Conservation (phyloP, 225 moss, liverwort and hornwort genomes). For the Asterella californica region DNA sequence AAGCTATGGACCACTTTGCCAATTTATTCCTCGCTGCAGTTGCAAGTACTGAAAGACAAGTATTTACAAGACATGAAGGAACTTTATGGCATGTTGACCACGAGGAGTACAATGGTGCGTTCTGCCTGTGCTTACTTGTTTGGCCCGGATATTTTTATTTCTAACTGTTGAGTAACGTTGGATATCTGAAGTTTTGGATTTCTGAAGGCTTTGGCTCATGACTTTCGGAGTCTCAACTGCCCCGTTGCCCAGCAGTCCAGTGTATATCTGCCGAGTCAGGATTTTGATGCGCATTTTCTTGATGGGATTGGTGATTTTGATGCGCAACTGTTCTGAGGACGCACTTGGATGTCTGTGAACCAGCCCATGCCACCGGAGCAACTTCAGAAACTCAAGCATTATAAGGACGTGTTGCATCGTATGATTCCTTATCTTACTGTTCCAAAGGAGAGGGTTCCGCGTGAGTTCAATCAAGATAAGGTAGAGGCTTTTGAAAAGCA, state of each 20-base stretch:
- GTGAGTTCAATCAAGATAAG: constrained; percentile 78
- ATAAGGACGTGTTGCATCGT: constrained; percentile 86
- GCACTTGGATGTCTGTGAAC: neutral
- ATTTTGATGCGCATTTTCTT: neutral
- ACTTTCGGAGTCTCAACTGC: neutral
- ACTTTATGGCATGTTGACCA: constrained; percentile 33
- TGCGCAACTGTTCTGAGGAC: neutral
- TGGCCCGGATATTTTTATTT: too few species aligned
- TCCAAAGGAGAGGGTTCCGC: constrained; percentile 66
- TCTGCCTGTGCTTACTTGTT: neutral
- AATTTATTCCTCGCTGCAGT: constrained; percentile 16
- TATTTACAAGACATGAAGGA: constrained; percentile 52
- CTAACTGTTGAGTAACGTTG: too few species aligned
- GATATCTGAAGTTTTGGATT: too few species aligned
- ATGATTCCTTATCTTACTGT: constrained; percentile 94
- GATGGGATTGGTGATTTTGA: neutral
- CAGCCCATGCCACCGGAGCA: constrained; percentile 97
- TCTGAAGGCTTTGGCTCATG: too few species aligned
- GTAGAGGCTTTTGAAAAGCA: constrained; percentile 95
- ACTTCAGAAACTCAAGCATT: constrained; percentile 89
- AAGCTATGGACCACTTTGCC: neutral
- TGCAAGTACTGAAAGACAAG: constrained; percentile 50
- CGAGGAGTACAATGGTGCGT: constrained; percentile 36
- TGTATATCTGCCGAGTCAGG: neutral
- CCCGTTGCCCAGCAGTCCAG: neutral